phyloP scores from a whole-genome alignment of 129 eudicot genomes.

The Centella asiatica region DNA sequence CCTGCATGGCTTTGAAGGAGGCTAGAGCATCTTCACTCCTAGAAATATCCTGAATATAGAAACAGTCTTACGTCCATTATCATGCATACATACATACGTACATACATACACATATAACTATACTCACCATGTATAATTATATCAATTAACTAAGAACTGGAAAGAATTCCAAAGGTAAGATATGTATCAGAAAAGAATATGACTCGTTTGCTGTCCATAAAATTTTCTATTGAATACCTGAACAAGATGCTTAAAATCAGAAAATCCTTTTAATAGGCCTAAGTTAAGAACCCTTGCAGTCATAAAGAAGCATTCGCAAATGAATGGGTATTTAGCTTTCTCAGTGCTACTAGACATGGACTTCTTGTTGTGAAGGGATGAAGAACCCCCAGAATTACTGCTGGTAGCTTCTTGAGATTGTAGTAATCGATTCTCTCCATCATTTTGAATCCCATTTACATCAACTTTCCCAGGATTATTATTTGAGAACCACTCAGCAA shows the following conservation, averaged over 20 bases:
- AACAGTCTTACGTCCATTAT: neutral
- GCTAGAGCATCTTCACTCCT: slow-evolving; percentile 77
- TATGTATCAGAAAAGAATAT: too few species aligned
- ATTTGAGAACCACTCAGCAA: slow-evolving; percentile 50
- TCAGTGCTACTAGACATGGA: slow-evolving; percentile 29
- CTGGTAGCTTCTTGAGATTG: slow-evolving; percentile 60
- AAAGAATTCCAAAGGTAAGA: too few species aligned
- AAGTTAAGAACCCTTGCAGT: slow-evolving; percentile 93
- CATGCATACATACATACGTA: neutral
- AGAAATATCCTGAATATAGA: slow-evolving; percentile 66
- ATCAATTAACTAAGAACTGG: too few species aligned
- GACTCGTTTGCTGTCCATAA: neutral
- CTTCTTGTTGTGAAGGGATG: slow-evolving; percentile 24
- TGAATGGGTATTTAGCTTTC: slow-evolving; percentile 63
- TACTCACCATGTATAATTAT: too few species aligned
- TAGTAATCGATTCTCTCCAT: slow-evolving; percentile 55
- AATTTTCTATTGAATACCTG: slow-evolving; percentile 41
- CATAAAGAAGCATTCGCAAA: slow-evolving; percentile 98
- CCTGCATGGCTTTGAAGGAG: slow-evolving; percentile 68
- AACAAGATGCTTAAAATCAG: slow-evolving; percentile 94
- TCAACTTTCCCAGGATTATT: slow-evolving; percentile 26
- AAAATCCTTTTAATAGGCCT: slow-evolving; percentile 87
- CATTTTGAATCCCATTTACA: slow-evolving; percentile 16
- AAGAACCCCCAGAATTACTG: slow-evolving; percentile 26
- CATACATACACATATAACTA: neutral